These are phyloP conservation scores for Linnemannia hyalina DNA, from an alignment of 192 early-diverging fungal genomes.

Conservation along the genomic window DNA sequence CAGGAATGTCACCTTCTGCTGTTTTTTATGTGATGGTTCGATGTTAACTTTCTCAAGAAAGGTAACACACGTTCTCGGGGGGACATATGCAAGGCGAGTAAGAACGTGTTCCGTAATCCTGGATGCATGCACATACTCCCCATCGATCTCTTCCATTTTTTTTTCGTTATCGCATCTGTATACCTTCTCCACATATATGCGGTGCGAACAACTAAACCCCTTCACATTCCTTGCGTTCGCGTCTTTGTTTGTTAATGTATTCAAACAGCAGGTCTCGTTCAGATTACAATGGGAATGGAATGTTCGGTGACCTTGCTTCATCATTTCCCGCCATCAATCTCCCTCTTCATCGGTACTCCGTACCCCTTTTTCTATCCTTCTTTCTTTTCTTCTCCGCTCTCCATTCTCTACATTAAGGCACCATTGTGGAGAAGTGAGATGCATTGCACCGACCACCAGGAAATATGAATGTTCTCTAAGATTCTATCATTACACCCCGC, in stretches of 20 bases:
- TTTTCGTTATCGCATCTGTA: background rate
- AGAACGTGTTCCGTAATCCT: background rate
- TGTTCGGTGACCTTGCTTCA: background rate
- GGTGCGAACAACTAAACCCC: background rate
- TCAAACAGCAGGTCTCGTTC: background rate
- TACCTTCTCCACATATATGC: background rate
- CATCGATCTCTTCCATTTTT: background rate
- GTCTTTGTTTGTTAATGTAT: background rate
- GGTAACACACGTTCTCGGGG: background rate
- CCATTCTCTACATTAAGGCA: too few relatives aligned
- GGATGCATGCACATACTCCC: background rate
- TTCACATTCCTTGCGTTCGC: background rate
- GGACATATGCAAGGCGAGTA: background rate
- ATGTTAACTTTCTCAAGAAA: too few relatives aligned
- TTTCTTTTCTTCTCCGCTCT: too few relatives aligned
- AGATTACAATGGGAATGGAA: background rate
- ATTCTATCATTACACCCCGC: too few relatives aligned
- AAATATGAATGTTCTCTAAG: too few relatives aligned
- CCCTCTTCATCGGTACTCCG: background rate
- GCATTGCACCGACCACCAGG: too few relatives aligned
- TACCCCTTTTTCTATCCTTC: too few relatives aligned
- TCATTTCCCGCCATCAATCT: background rate
- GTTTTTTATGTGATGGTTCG: background rate
- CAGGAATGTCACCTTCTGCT: background rate
- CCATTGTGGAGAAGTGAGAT: too few relatives aligned